Evolutionary conservation across 2,329 filamentous ascomycete genomes (phyloP).

Genomic region (Coniochaeta sp.): DNA sequence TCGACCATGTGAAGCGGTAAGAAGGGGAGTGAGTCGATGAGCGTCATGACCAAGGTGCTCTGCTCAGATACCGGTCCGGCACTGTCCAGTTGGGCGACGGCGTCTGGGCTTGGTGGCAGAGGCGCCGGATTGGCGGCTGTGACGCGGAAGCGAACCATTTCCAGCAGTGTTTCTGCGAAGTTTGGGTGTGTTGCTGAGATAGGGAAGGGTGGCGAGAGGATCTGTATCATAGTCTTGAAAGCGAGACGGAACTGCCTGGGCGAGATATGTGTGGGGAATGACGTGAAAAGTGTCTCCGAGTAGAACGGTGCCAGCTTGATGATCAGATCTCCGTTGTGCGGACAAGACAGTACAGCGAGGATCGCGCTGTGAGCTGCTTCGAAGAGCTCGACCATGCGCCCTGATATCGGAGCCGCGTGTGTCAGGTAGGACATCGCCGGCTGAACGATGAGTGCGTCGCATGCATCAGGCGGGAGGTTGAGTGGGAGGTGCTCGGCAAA

Average conservation of each 20-base stretch:
- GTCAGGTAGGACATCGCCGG: conserved; percentile 69
- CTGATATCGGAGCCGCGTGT: conserved; percentile 32
- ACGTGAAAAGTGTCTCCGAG: conserved; percentile 69
- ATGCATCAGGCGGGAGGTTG: conserved; percentile 56
- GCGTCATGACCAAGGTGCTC: conserved; percentile 65
- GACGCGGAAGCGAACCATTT: conserved; percentile 66
- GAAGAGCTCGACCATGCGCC: conserved; percentile 56
- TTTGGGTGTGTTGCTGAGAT: conserved; percentile 67
- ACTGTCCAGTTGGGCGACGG: conserved; percentile 21
- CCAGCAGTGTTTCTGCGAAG: conserved; percentile 73
- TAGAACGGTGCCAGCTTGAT: conserved; percentile 73
- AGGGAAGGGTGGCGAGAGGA: conserved; percentile 72
- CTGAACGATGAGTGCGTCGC: conserved; percentile 66
- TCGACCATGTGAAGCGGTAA: conserved; percentile 63
- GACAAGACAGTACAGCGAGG: conserved; percentile 72
- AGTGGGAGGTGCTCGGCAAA: conserved; percentile 77
- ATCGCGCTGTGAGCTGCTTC: conserved; percentile 82
- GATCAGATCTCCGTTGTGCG: conserved; percentile 66
- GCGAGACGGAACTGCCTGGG: conserved; percentile 82
- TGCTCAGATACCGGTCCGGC: conserved; percentile 61
- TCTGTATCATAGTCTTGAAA: conserved; percentile 76
- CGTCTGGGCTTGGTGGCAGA: conserved; percentile 20
- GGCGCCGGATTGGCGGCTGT: conserved; percentile 39
- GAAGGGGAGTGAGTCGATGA: conserved; percentile 73
- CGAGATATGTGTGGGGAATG: conserved; percentile 73